Evolutionary conservation across 2,329 filamentous ascomycete genomes (phyloP), one percentile per base, ranked within the genome.

Genomic region (Colletotrichum paranaense): DNA sequence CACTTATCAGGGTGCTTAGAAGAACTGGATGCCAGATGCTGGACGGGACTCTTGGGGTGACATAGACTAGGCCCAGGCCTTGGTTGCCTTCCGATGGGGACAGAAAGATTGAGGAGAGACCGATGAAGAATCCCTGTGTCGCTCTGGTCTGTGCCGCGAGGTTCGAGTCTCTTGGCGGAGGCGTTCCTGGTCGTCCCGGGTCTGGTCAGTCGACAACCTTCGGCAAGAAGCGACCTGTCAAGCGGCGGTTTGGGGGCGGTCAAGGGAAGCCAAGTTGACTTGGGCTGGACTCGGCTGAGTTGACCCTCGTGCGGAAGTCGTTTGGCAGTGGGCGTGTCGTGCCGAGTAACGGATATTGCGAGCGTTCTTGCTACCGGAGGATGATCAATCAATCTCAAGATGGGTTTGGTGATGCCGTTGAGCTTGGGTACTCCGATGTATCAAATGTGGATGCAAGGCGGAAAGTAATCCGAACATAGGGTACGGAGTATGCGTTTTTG

Each of bases 61-160:
- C 11, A 42, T 53, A 46, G 62, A 28, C 19, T 14, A 16, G 46
- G 56, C 30, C 30, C 68, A 52, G 26, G 70, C 59, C 66, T 55
- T 59, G 35, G 52, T 35, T 30, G 38, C 22, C 30, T 7, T 38
- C 62, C 26, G 59, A 24, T 19, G 58, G 22, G 35, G 59, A 14
- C 11, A 49, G 5, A 22, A 19, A n/a, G 16, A 24, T 9, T 38
- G 58, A 49, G 59, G 59, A 62, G 28, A 30, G 42, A 22, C 32
- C 38, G 66, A 59, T n/a, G 30, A 56, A 35, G 28, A 62, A 69
- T 73, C 70, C 70, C 66, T 73, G 70, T 35, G 70, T 38, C 59
- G 66, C 66, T 73, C 70, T 72, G 66, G 70, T 73, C 70, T 73
- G 70, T 73, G 70, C 70, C 53, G 52, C 11, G 57, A 65, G 53